phyloP scores from a whole-genome alignment of 176 grass and related monocot genomes.

The Zea luxurians region DNA sequence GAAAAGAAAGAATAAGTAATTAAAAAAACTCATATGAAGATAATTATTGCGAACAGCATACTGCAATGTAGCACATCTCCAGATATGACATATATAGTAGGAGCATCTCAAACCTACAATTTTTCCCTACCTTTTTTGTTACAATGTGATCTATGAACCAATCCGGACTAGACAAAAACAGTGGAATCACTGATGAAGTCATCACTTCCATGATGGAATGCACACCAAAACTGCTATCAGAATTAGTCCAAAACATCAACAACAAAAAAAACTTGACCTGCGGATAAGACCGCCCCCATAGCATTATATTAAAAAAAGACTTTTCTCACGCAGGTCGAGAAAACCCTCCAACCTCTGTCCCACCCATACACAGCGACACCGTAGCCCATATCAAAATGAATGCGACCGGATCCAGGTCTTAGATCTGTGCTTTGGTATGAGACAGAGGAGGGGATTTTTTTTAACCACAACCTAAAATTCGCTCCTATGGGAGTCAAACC shows the following conservation, averaged over 20 bases:
- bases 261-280: too few species aligned
- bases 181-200: background rate
- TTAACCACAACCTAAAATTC: too few species aligned
- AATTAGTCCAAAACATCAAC: conserved; percentile 1
- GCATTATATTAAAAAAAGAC: too few species aligned
- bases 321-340: too few species aligned
- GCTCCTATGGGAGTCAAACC: too few species aligned
- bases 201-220: background rate
- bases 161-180: background rate
- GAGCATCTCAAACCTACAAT: conserved; percentile 2
- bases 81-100: conserved; percentile 17
- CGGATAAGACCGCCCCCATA: too few species aligned
- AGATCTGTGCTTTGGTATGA: too few species aligned
- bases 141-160: conserved; percentile 11
- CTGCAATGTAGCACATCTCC: background rate
- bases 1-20: conserved; percentile 22
- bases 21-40: background rate
- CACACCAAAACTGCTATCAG: background rate
- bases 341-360: too few species aligned
- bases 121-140: background rate
- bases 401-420: too few species aligned
- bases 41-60: conserved; percentile 15
- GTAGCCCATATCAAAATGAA: too few species aligned
- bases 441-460: too few species aligned
- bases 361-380: too few species aligned